A percentile compares a stretch with the other conserved stretches of the same genome.
Conservation (phyloP, 306 rosid genomes). For the Oemleria cerasiformis region DNA sequence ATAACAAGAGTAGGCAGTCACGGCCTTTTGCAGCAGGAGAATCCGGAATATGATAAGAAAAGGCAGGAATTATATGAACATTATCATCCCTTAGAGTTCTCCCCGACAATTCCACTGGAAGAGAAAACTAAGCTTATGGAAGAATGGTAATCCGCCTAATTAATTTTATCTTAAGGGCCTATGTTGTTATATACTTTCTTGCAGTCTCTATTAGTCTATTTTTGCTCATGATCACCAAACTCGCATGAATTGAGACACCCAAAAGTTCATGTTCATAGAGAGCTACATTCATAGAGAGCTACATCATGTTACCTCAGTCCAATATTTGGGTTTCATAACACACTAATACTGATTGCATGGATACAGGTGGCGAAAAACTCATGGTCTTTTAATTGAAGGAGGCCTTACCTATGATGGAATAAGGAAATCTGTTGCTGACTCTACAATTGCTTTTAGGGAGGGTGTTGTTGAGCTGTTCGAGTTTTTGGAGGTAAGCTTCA, state of each 20-base stretch:
- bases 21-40: conserved; percentile 78
- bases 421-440: conserved; percentile 69
- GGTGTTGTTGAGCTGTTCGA: conserved; percentile 82
- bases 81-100: conserved; percentile 87
- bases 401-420: conserved; percentile 73
- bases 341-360: conserved; percentile 14
- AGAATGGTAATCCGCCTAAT: conserved; percentile 56
- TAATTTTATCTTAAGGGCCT: background rate
- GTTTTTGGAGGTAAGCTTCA: conserved; percentile 58
- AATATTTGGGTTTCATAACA: background rate
- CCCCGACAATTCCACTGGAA: conserved; percentile 59
- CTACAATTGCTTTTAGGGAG: conserved; percentile 84
- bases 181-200: background rate
- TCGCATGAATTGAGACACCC: background rate
- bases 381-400: conserved; percentile 81
- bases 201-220: background rate
- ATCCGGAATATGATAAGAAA: conserved; percentile 68
- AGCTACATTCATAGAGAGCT: background rate
- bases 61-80: conserved; percentile 62
- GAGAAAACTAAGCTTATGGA: conserved; percentile 93
- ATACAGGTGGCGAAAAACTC: conserved; percentile 90
- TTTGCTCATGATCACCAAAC: background rate
- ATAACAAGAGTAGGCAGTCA: conserved; percentile 62
- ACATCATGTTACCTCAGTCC: background rate
- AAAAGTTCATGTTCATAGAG: background rate